Percentiles rank a stretch among this genome's conserved stretches.
Evolutionary conservation across 306 rosid genomes (phyloP).

Genomic region (Styphnolobium japonicum): DNA sequence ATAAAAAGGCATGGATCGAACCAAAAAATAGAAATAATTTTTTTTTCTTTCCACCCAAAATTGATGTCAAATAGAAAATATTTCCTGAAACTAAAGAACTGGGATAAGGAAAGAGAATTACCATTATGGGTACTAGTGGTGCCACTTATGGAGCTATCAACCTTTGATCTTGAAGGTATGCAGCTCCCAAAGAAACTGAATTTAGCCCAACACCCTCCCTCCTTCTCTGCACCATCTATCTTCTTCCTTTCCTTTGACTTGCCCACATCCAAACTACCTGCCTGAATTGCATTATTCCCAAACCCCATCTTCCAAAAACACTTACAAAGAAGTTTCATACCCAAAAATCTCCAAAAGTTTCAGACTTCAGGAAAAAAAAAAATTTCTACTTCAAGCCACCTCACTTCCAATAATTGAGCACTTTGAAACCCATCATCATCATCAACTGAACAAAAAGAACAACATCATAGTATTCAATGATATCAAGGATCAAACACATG

Average conservation of each 20-base stretch:
- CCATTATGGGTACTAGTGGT: constrained; percentile 61
- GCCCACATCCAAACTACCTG: constrained; percentile 61
- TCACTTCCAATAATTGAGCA: constrained; percentile 21
- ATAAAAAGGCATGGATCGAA: background rate
- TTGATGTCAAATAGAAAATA: constrained; percentile 6
- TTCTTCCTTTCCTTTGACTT: constrained; percentile 52
- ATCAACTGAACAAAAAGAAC: background rate
- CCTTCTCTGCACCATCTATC: constrained; percentile 45
- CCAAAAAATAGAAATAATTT: background rate
- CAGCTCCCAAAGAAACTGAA: constrained; percentile 62
- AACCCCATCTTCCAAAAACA: constrained; percentile 62
- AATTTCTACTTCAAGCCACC: constrained; percentile 1
- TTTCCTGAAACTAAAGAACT: constrained; percentile 5
- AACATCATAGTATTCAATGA: background rate
- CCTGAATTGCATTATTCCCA: constrained; percentile 56
- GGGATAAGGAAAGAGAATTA: constrained; percentile 32
- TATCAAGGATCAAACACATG: constrained; percentile 16
- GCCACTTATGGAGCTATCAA: constrained; percentile 65
- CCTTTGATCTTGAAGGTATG: constrained; percentile 85
- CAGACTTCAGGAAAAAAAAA: constrained; percentile 2
- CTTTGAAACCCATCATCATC: background rate
- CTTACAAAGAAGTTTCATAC: constrained; percentile 29
- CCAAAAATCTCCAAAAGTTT: constrained; percentile 24
- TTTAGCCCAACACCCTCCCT: constrained; percentile 65
- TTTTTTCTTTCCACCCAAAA: constrained; percentile 12